These are phyloP conservation scores for Fusarium tanahbumbuense DNA, from an alignment of 2,329 filamentous ascomycete genomes.

Conservation along the genomic window DNA sequence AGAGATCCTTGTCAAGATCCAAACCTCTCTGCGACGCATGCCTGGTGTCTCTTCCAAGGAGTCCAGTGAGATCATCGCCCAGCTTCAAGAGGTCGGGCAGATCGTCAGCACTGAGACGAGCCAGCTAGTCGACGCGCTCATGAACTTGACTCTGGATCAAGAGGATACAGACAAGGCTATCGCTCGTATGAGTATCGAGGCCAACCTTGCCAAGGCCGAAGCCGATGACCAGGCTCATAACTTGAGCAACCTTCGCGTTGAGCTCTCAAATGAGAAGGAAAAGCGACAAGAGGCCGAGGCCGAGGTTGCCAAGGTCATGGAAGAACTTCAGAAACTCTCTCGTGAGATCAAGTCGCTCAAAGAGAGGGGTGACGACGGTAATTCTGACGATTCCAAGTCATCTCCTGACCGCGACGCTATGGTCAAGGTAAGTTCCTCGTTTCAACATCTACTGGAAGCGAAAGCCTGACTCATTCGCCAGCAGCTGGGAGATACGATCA, in stretches of 20 bases:
- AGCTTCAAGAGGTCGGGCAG: constrained; percentile 54
- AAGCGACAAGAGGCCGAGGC: constrained; percentile 48
- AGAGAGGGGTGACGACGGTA: constrained; percentile 38
- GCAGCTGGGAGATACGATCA: constrained; percentile 50
- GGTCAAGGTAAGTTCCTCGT: constrained; percentile 46
- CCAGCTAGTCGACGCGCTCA: constrained; percentile 54
- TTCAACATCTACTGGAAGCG: too few relatives aligned
- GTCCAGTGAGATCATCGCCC: constrained; percentile 50
- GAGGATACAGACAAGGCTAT: constrained; percentile 55
- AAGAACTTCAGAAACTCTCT: constrained; percentile 45
- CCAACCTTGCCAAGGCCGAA: constrained; percentile 52
- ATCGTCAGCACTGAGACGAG: constrained; percentile 54
- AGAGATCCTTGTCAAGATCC: constrained; percentile 53
- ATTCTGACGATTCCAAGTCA: constrained; percentile 28
- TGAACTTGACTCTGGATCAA: constrained; percentile 53
- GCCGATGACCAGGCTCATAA: constrained; percentile 50
- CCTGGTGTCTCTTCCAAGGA: constrained; percentile 53
- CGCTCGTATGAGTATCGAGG: constrained; percentile 54
- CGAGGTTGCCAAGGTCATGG: constrained; percentile 45
- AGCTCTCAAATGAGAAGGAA: constrained; percentile 49
- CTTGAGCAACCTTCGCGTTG: constrained; percentile 49
- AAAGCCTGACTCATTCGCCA: constrained; percentile 19
- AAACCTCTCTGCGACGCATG: constrained; percentile 55
- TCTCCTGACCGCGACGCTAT: constrained; percentile 43
- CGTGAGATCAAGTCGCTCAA: constrained; percentile 48